phyloP scores from a whole-genome alignment of 2,329 filamentous ascomycete species.

The Bretziella fagacearum region DNA sequence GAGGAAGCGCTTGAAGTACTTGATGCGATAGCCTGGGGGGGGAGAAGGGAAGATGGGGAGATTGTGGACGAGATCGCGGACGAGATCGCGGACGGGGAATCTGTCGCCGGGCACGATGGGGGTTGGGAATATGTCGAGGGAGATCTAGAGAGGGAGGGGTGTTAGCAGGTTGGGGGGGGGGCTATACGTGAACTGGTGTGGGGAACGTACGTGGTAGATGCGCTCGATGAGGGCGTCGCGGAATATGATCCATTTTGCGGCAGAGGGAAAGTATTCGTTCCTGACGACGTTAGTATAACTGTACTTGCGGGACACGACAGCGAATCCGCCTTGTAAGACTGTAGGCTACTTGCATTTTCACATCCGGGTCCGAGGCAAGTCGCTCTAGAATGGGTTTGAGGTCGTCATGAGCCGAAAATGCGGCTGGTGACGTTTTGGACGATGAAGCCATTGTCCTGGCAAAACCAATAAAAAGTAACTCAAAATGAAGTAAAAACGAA shows the following conservation, averaged over 20 bases:
- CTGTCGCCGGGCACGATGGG: slow-evolving; percentile 10
- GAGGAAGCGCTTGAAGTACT: slow-evolving; percentile 29
- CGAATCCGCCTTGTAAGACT: no score
- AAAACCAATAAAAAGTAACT: no score
- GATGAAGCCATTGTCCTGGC: no score
- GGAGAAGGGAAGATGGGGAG: slow-evolving; percentile 12
- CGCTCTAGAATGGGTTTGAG: no score
- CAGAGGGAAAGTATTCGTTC: slow-evolving; percentile 1
- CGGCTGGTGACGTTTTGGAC: no score
- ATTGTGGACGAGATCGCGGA: slow-evolving; percentile 7
- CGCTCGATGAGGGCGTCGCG: slow-evolving; percentile 12
- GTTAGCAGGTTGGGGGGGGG: background rate
- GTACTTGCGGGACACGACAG: background rate
- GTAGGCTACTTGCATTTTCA: no score
- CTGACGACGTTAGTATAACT: background rate
- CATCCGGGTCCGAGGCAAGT: no score
- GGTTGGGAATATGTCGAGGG: slow-evolving; percentile 6
- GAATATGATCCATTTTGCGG: slow-evolving; percentile 8
- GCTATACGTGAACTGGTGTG: background rate
- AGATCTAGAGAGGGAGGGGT: slow-evolving; percentile 2
- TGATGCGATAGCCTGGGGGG: slow-evolving; percentile 19
- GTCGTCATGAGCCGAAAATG: no score
- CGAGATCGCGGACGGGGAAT: slow-evolving; percentile 7
- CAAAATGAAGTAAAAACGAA: no score
- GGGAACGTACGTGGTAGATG: slow-evolving; percentile 10